Conservation (phyloP, 495 filamentous ascomycete genomes). For the Trichocladium uniseriatum region DNA sequence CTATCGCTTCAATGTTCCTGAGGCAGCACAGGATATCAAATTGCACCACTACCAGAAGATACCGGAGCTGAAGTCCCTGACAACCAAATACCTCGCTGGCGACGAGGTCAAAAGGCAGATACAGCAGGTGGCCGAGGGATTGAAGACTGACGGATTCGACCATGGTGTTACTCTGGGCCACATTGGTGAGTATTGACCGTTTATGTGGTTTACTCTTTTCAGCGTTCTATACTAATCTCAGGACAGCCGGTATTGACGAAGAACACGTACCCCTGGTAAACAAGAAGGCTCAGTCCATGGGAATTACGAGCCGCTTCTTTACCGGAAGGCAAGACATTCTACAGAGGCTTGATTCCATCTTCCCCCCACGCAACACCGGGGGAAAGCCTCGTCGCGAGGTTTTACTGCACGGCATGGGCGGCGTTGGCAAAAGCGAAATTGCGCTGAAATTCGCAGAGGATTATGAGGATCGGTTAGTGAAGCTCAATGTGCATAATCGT, state of each 20-base stretch:
- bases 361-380: background rate
- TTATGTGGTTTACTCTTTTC: no score
- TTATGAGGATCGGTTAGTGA: constrained; percentile 2
- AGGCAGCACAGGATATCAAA: constrained; percentile 68
- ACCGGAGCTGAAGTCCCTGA: constrained; percentile 4
- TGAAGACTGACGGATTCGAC: background rate
- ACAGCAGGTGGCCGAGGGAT: background rate
- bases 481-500: no score
- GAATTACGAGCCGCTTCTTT: constrained; percentile 10
- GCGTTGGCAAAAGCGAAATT: constrained; percentile 19
- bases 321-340: constrained; percentile 13
- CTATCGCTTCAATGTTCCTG: constrained; percentile 26
- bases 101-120: background rate
- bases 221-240: background rate
- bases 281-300: background rate
- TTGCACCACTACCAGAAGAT: constrained; percentile 13
- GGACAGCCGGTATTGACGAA: constrained; percentile 1
- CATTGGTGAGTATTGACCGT: no score
- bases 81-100: constrained; percentile 2
- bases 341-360: constrained; percentile 1
- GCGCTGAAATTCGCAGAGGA: constrained; percentile 9
- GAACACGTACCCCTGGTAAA: background rate
- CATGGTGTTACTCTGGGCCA: constrained; percentile 5
- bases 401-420: constrained; percentile 14
- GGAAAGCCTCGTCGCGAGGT: constrained; percentile 5